Conservation (phyloP, 169 alveolate genomes). For the Amoebophrya sp. region DNA sequence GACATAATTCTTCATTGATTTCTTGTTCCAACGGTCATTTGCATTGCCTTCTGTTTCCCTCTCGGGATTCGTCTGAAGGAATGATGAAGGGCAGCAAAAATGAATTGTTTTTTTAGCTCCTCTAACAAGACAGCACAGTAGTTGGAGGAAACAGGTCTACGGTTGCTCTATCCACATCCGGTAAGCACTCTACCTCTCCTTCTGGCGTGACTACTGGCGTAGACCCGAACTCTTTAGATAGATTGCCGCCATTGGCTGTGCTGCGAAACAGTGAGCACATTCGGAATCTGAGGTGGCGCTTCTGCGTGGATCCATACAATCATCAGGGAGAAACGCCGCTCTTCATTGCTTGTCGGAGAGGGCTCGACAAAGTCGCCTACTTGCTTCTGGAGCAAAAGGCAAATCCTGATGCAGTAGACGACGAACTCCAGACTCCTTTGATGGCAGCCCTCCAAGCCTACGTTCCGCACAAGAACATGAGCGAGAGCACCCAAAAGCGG, state of each 20-base stretch:
- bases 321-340: background rate
- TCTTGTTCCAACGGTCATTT: too few relatives aligned
- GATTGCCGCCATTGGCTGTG: background rate
- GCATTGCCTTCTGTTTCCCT: too few relatives aligned
- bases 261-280: background rate
- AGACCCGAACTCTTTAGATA: too few relatives aligned
- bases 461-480: background rate
- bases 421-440: slow-evolving; percentile 1
- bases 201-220: too few relatives aligned
- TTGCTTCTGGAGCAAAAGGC: background rate
- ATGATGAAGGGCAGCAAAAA: too few relatives aligned
- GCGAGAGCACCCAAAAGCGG: background rate
- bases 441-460: background rate
- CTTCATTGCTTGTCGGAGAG: background rate
- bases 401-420: background rate
- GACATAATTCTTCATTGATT: too few relatives aligned
- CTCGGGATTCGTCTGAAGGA: too few relatives aligned
- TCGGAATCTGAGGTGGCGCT: background rate
- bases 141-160: too few relatives aligned
- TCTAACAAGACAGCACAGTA: too few relatives aligned
- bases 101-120: too few relatives aligned
- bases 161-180: too few relatives aligned
- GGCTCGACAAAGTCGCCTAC: background rate
- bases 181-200: too few relatives aligned
- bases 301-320: background rate